Evolutionary conservation across 225 moss, liverwort and hornwort genomes (phyloP).

Genomic region (Anthoceros angustus): DNA sequence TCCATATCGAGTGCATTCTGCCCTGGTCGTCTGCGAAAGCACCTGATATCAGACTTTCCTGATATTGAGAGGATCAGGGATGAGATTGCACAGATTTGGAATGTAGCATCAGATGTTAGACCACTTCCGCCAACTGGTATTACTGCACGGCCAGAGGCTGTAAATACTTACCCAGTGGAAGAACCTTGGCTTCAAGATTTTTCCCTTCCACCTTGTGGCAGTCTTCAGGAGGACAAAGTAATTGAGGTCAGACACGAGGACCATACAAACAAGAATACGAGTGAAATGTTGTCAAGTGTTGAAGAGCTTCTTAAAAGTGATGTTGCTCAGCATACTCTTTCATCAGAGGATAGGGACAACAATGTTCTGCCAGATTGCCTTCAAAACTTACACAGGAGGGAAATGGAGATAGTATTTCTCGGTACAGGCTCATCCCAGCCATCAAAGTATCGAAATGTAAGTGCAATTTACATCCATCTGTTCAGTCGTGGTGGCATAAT

Average conservation of each 20-base stretch:
- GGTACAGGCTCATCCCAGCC: constrained; percentile 99
- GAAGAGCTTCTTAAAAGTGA: constrained; percentile 8
- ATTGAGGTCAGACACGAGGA: constrained; percentile 12
- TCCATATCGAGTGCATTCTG: constrained; percentile 58
- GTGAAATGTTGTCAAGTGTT: not conserved
- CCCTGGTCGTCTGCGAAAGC: constrained; percentile 36
- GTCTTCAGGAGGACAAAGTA: constrained; percentile 1
- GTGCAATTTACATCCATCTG: constrained; percentile 87
- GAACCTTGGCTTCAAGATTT: constrained; percentile 41
- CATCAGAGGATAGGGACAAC: constrained; percentile 1
- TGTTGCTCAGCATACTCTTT: not conserved
- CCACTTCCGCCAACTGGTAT: not conserved
- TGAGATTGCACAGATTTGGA: constrained; percentile 52
- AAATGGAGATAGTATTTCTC: constrained; percentile 94
- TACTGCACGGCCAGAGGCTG: constrained; percentile 6
- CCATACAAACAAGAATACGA: constrained; percentile 2
- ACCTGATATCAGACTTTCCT: constrained; percentile 53
- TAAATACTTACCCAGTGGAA: constrained; percentile 27
- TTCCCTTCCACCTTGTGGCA: constrained; percentile 9
- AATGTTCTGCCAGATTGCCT: constrained; percentile 52
- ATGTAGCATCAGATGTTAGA: constrained; percentile 7
- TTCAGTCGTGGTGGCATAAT: constrained; percentile 76
- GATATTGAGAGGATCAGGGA: constrained; percentile 45
- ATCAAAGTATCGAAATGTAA: constrained; percentile 94
- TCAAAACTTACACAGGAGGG: constrained; percentile 44